Percentiles rank a stretch among this genome's conserved stretches.
phyloP scores from a whole-genome alignment of 352 stramenopile species.

The Phytophthora sp. region DNA sequence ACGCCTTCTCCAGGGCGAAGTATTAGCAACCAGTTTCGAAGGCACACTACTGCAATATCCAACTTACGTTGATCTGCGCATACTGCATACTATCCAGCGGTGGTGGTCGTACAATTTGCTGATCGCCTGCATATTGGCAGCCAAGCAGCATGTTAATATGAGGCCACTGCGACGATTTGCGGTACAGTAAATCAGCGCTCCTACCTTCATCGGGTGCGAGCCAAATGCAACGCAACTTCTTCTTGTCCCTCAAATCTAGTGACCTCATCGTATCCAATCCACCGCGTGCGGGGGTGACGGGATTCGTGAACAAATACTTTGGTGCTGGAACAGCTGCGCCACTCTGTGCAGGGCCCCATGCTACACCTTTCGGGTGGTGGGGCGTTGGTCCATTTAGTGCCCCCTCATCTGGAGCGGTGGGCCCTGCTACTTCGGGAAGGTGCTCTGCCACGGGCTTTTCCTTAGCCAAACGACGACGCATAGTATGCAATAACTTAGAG shows the following conservation, averaged over 20 bases:
- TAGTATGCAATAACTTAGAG: background rate
- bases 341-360: slow-evolving; percentile 6
- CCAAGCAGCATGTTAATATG: background rate
- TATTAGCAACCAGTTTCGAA: too few species aligned
- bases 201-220: slow-evolving; percentile 70
- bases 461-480: slow-evolving; percentile 29
- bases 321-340: background rate
- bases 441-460: slow-evolving; percentile 15
- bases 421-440: slow-evolving; percentile 31
- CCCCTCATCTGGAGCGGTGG: slow-evolving; percentile 1
- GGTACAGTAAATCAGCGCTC: slow-evolving; percentile 17
- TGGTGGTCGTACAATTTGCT: slow-evolving; percentile 62
- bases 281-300: slow-evolving; percentile 8
- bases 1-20: too few species aligned
- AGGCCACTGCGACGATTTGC: background rate
- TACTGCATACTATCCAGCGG: slow-evolving; percentile 68
- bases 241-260: slow-evolving; percentile 66
- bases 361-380: slow-evolving; percentile 4
- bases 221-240: slow-evolving; percentile 74
- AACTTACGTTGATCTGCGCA: slow-evolving; percentile 54
- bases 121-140: slow-evolving; percentile 42
- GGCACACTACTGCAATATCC: too few species aligned
- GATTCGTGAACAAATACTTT: slow-evolving; percentile 36
- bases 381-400: background rate
- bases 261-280: slow-evolving; percentile 26